Percentiles rank a stretch among this genome's conserved stretches.
Evolutionary conservation across 371 early-diverging fungal genomes (phyloP).

Genomic region (Phascolomyces articulosus): DNA sequence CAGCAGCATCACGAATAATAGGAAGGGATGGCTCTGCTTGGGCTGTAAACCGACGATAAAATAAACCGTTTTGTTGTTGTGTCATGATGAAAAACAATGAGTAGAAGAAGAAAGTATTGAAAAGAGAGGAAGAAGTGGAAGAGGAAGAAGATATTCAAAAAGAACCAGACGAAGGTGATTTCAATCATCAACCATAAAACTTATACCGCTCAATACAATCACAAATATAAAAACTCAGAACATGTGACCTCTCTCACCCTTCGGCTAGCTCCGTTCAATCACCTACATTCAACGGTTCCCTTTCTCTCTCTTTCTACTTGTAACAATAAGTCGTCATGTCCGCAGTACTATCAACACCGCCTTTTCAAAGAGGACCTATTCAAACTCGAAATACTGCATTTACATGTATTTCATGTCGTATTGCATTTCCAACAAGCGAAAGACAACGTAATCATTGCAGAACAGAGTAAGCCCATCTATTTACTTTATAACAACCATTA

Average conservation of each 20-base stretch:
- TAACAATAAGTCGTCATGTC: background rate
- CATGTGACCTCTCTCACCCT: background rate
- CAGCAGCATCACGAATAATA: constrained; percentile 10
- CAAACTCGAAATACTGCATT: constrained; percentile 26
- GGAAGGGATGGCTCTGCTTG: background rate
- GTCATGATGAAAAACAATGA: background rate
- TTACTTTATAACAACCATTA: background rate
- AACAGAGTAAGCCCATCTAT: constrained; percentile 56
- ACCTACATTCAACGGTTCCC: background rate
- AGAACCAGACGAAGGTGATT: too few relatives aligned
- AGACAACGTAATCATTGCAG: constrained; percentile 85
- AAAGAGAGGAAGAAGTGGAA: too few relatives aligned
- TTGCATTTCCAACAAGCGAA: constrained; percentile 83
- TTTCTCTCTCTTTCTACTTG: background rate
- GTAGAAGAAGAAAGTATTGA: background rate
- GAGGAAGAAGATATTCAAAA: too few relatives aligned
- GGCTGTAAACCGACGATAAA: background rate
- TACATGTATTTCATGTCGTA: constrained; percentile 82
- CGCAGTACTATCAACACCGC: constrained; percentile 1
- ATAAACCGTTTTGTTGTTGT: background rate
- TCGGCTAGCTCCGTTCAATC: background rate
- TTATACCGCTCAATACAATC: background rate
- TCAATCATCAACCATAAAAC: background rate
- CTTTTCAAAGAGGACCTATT: background rate
- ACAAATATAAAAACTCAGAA: background rate